Base-by-base conservation (phyloP, 257 asterid genomes). In the Avicennia marina region DNA sequence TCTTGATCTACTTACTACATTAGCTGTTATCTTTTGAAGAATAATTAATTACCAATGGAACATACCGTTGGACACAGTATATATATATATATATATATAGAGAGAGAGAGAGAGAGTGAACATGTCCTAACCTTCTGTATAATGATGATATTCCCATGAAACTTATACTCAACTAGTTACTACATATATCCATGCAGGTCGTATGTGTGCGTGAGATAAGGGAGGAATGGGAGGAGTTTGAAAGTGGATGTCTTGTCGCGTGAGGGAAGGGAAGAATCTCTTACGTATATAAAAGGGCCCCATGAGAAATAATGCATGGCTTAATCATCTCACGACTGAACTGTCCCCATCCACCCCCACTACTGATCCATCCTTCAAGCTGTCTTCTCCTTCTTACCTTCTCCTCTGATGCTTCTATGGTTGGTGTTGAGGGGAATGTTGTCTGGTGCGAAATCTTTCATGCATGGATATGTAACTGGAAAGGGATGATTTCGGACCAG, bases 401-500 rank as follows among this genome's bases (percentile, higher is more conserved):
- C n/a, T n/a, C n/a, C n/a, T n/a, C n/a, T n/a, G n/a, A n/a, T 36
- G 41, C 13, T 36, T 36, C 13, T 5, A 5, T 36, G 9, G 3
- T 4, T 11, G 41, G 10, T 49, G 86, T 76, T 81, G 89, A 74
- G 84, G 80, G 78, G 87, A 71, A 73, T 81, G 90, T 75, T 46
- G 85, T 74, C 81, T 79, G 94, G 90, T 57, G 58, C 85, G 78
- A 76, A 77, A 72, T 70, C 76, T 50, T 76, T 68, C 79, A 31
- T 56, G 19, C 4, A 19, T n/a, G 24, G 6, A 18, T 10, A n/a
- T 13, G 13, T 42, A 5, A 20, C 12, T 4, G 52, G 79, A n/a
- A n/a, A n/a, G n/a, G 41, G 2, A 36, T 36, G 41, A 36, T 36
- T 36, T 36, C 41, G 41, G 41, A 36, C 41, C 41, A 36, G 41